Evolutionary conservation across 495 filamentous ascomycete species (phyloP).

Genomic region (Penicillium riverlandense): DNA sequence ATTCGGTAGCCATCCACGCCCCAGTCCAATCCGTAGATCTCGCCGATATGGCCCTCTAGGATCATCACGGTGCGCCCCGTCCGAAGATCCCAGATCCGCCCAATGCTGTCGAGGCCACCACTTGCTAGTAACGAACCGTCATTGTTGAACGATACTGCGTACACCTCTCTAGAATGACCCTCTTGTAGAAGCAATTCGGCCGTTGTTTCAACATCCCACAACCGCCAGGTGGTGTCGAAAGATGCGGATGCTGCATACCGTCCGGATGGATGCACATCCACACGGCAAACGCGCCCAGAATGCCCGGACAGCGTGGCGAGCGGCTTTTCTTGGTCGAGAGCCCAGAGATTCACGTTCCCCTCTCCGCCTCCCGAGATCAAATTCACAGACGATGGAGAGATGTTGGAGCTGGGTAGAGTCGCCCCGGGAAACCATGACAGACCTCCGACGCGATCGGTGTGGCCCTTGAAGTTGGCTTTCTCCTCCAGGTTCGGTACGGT

Average conservation of each 20-base stretch:
- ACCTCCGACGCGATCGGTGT: conserved; percentile 81
- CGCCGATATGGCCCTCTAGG: conserved; percentile 85
- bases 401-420: conserved; percentile 59
- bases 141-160: conserved; percentile 76
- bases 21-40: conserved; percentile 92
- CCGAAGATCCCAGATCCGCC: conserved; percentile 93
- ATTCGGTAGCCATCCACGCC: conserved; percentile 82
- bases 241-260: conserved; percentile 87
- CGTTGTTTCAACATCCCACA: conserved; percentile 87
- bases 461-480: conserved; percentile 65
- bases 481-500: conserved; percentile 76
- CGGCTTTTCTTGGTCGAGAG: conserved; percentile 73
- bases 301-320: conserved; percentile 80
- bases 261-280: conserved; percentile 93
- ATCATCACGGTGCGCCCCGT: conserved; percentile 95
- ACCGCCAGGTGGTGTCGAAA: conserved; percentile 91
- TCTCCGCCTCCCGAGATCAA: conserved; percentile 89
- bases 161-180: conserved; percentile 89
- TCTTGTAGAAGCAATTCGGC: conserved; percentile 86
- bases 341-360: conserved; percentile 86
- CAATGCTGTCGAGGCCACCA: conserved; percentile 88
- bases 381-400: conserved; percentile 71
- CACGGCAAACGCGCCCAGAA: conserved; percentile 76
- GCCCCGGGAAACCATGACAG: conserved; percentile 83
- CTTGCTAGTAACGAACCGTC: conserved; percentile 88